Percentiles rank a stretch among this genome's conserved stretches.
Evolutionary conservation across 2,329 filamentous ascomycete genomes (phyloP).

Genomic region (Sordariomycetes sp.): DNA sequence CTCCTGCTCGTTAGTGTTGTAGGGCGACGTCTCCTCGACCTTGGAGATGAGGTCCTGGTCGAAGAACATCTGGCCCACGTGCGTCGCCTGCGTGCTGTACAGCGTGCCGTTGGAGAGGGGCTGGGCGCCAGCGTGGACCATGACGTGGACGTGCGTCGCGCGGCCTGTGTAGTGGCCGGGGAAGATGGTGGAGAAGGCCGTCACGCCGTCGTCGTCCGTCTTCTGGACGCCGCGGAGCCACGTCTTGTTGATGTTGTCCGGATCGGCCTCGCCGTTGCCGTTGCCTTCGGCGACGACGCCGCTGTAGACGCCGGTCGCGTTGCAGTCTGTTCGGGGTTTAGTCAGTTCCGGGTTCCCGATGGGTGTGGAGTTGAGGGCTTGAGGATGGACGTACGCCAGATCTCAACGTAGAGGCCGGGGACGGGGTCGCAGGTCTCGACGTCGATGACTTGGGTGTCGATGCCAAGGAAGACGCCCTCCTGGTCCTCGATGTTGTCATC

Average conservation of each 20-base stretch:
- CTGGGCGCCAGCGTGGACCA: slow-evolving; percentile 17
- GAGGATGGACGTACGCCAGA: slow-evolving; percentile 18
- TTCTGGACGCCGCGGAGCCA: slow-evolving; percentile 25
- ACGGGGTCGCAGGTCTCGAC: slow-evolving; percentile 25
- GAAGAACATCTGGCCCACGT: slow-evolving; percentile 52
- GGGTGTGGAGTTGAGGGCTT: neutral
- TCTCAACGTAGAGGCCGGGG: slow-evolving; percentile 22
- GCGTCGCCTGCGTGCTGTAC: slow-evolving; percentile 31
- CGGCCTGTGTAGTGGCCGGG: slow-evolving; percentile 28
- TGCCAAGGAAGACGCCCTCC: slow-evolving; percentile 22
- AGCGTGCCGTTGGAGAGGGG: slow-evolving; percentile 36
- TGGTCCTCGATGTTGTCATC: slow-evolving; percentile 25
- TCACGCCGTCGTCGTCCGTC: slow-evolving; percentile 24
- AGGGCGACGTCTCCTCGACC: slow-evolving; percentile 32
- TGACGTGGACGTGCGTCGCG: slow-evolving; percentile 25
- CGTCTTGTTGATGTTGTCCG: slow-evolving; percentile 18
- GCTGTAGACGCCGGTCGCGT: slow-evolving; percentile 30
- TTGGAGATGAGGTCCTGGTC: slow-evolving; percentile 37
- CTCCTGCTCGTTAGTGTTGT: slow-evolving; percentile 25
- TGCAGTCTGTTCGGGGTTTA: slow-evolving; percentile 15
- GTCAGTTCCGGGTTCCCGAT: neutral
- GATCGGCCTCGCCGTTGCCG: slow-evolving; percentile 13
- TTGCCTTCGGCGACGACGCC: slow-evolving; percentile 22
- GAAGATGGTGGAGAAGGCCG: slow-evolving; percentile 26
- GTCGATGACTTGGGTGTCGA: slow-evolving; percentile 30